Percentiles rank a stretch among this genome's conserved stretches.
Evolutionary conservation across 441 rosid genomes (phyloP).

Genomic region (Erysimum cheiri): DNA sequence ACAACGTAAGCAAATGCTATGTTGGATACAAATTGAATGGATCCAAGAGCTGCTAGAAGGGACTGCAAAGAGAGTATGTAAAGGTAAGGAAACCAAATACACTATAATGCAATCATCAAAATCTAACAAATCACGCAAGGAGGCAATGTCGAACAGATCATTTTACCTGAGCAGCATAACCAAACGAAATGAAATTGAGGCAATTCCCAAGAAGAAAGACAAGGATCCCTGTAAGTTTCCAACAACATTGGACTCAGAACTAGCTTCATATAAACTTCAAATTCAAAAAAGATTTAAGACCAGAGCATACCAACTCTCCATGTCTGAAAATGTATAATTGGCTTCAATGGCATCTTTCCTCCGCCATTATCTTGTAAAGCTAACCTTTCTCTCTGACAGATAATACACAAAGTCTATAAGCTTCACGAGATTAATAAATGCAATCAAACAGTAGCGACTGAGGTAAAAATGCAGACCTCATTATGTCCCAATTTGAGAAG

Average conservation of each 20-base stretch:
- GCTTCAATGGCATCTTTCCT: conserved; percentile 76
- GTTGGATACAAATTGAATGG: conserved; percentile 94
- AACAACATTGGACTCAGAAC: conserved; percentile 38
- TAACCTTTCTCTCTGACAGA: conserved; percentile 77
- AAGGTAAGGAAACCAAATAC: conserved; percentile 18
- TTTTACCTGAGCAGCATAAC: conserved; percentile 99
- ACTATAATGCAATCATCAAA: too few species aligned
- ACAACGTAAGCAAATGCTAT: conserved; percentile 95
- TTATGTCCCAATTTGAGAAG: conserved; percentile 97
- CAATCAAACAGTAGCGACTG: background rate
- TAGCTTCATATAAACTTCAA: conserved; percentile 21
- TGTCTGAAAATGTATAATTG: conserved; percentile 83
- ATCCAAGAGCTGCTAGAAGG: conserved; percentile 97
- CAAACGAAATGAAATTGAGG: conserved; percentile 95
- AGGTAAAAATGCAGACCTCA: conserved; percentile 58
- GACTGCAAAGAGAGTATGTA: conserved; percentile 63
- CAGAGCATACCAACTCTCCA: conserved; percentile 91
- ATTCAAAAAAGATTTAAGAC: conserved; percentile 32
- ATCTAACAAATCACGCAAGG: too few species aligned
- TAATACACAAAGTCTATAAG: conserved; percentile 5
- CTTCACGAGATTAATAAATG: conserved; percentile 4
- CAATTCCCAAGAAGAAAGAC: conserved; percentile 92
- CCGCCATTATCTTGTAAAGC: conserved; percentile 64
- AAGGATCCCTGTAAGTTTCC: conserved; percentile 67
- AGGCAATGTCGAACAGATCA: background rate